Percentiles rank a stretch among this genome's conserved stretches.
Conservation (phyloP, 768 basidiomycete genomes). For the Dictyophora rubrovolvata region DNA sequence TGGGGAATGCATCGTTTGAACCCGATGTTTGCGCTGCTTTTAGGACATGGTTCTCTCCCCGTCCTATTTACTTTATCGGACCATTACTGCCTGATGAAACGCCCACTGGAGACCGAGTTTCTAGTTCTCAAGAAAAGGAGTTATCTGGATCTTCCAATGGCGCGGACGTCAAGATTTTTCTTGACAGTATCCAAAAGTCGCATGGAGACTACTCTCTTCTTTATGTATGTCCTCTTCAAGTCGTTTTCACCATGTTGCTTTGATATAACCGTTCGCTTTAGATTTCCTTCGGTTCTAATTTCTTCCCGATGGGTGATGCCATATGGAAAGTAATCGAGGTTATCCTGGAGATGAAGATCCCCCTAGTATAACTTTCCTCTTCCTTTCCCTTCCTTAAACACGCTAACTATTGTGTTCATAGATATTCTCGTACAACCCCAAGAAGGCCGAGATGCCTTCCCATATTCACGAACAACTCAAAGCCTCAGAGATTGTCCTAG, state of each 20-base stretch:
- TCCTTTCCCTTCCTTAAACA: background rate
- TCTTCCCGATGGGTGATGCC: slow-evolving; percentile 14
- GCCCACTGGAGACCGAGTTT: background rate
- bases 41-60: background rate
- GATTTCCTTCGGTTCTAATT: slow-evolving; percentile 18
- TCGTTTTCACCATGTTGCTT: background rate
- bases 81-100: background rate
- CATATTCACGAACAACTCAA: slow-evolving; percentile 12
- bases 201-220: slow-evolving; percentile 14
- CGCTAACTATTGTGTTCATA: background rate
- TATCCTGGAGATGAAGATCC: slow-evolving; percentile 14
- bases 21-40: background rate
- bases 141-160: slow-evolving; percentile 5
- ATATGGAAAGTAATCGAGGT: slow-evolving; percentile 16
- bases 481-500: slow-evolving; percentile 13
- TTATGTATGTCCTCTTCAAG: slow-evolving; percentile 11
- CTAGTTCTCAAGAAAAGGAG: background rate
- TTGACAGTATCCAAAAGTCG: slow-evolving; percentile 10
- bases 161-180: slow-evolving; percentile 12
- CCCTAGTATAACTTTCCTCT: slow-evolving; percentile 14
- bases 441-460: slow-evolving; percentile 11
- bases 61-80: background rate
- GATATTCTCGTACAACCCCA: slow-evolving; percentile 16
- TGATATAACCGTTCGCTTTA: background rate
- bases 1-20: background rate